Base-by-base conservation (phyloP, 1,284 basidiomycete species). In the Ceratobasidium papillatum region DNA sequence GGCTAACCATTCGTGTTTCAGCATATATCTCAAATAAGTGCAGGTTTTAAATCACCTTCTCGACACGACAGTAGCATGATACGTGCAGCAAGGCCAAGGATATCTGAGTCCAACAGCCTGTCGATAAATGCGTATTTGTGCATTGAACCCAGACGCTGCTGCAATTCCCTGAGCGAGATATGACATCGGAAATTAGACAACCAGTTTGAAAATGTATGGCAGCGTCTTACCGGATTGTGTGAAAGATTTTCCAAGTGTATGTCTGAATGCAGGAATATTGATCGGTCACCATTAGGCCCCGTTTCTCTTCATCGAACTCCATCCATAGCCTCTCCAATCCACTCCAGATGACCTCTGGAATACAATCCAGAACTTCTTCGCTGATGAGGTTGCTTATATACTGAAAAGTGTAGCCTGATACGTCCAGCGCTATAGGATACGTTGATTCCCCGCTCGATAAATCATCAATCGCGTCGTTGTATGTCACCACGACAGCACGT, bases 291-390 rank as follows among this genome's bases (percentile, higher is more conserved):
- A 58, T 59, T 2, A 41, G 5, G 1, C 38, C 54, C 30, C 45
- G 11, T 11, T 17, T 38, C 22, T 71, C 66, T 11, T n/a, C 25
- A 25, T 71, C 66, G 9, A 71, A 41, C 41, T 38, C 66, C 41
- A 71, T 7, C 54, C 66, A 45, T n/a, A 71, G 12, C 30, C 54
- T 19, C 9, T 41, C 66, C 14, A 71, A 22, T 5, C 38, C 66
- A 25, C 7, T 38, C 36, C n/a, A 5, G 1, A 34, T 34, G 12
- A 59, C 41, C 7, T 30, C 41, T 1, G 66, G 41, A 2, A 49
- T 38, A 32, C 36, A 54, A 17, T 59, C 38, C 41, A 30, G 38
- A 11, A 47, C 8, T 1, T 52, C 22, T 14, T 14, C 17, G 2
- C 36, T 59, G 1, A 71, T 2, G 11, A 71, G 9, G n/a, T 22